phyloP scores from a whole-genome alignment of 352 stramenopile genomes.

The Thalassiosira ordinaria region DNA sequence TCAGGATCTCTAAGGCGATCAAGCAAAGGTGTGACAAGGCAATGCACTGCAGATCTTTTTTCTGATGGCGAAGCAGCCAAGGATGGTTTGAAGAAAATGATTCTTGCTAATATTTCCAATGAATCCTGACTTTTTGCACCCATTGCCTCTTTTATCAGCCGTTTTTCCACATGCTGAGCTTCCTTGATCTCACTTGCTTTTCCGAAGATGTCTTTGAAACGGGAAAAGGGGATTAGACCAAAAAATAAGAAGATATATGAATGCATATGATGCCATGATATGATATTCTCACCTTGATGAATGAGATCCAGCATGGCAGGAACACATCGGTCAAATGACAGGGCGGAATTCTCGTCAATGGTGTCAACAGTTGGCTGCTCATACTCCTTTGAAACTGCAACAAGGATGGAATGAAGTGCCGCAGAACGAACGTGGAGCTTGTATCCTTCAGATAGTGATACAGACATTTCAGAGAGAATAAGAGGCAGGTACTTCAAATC shows the following conservation, averaged over 20 bases:
- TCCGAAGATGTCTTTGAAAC: slow-evolving; percentile 78
- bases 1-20: slow-evolving; percentile 71
- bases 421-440: slow-evolving; percentile 88
- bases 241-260: too few relatives aligned
- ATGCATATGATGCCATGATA: background rate
- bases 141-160: slow-evolving; percentile 85
- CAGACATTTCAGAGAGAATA: slow-evolving; percentile 78
- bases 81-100: slow-evolving; percentile 77
- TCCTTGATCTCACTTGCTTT: slow-evolving; percentile 84
- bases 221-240: background rate
- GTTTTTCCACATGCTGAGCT: slow-evolving; percentile 72
- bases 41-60: slow-evolving; percentile 70
- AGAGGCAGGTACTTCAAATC: slow-evolving; percentile 86
- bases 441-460: slow-evolving; percentile 88
- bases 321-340: slow-evolving; percentile 77
- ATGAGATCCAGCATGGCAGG: slow-evolving; percentile 85
- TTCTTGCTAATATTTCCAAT: slow-evolving; percentile 80
- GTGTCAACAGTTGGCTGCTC: slow-evolving; percentile 24
- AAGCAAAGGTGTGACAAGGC: slow-evolving; percentile 79
- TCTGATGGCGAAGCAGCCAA: slow-evolving; percentile 22
- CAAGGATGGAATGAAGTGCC: slow-evolving; percentile 87
- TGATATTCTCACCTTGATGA: slow-evolving; percentile 69
- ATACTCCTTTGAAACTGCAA: slow-evolving; percentile 77
- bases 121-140: slow-evolving; percentile 84
- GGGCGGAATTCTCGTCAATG: slow-evolving; percentile 16